Evolutionary conservation across 768 basidiomycete genomes (phyloP), one percentile per base, ranked within the genome.

Genomic region (Trichaptum fuscoviolaceum): DNA sequence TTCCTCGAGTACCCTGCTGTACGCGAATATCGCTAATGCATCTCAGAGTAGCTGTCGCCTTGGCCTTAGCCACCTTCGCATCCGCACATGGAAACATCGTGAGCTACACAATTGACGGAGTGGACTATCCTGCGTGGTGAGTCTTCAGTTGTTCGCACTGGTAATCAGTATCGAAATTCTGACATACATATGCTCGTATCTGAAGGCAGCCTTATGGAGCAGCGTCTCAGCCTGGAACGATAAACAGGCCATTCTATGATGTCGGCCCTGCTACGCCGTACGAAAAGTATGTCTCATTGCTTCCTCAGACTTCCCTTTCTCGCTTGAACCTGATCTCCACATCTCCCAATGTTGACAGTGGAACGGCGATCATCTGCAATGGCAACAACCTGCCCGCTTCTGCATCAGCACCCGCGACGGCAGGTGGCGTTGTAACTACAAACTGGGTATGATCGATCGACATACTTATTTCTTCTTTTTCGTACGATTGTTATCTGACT

Each of bases 351-450:
- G 17, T 26, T 35, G 26, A 61, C 34, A 61, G 60, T 61, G 60
- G 60, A 26, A 61, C 60, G 15, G 60, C 60, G 15, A 61, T 61
- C 34, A 61, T 61, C 23, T 61, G 60, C 34, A 61, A 61, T 24
- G 60, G 60, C 26, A 24, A 61, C 34, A 61, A 61, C 23, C 17
- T 61, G 10, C 60, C 60, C 60, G 12, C 60, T 17, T 61, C 60
- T 15, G 34, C 60, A 18, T 27, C 26, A 26, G 60, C 60, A 18
- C 60, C 60, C 8, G 60, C 34, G 60, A 61, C 60, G 26, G 60
- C 60, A 26, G 60, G 60, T 15, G 23, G 60, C 60, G 34, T 35
- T 23, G 34, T 61, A 26, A 61, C 60, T 23, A 61, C 60, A 35
- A 61, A 27, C 34, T 61, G 60, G 60, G 60, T 61, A 23, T 18